Percentiles rank a stretch among this genome's conserved stretches.
phyloP scores from a whole-genome alignment of 768 basidiomycete species.

The Cyathus striatus region DNA sequence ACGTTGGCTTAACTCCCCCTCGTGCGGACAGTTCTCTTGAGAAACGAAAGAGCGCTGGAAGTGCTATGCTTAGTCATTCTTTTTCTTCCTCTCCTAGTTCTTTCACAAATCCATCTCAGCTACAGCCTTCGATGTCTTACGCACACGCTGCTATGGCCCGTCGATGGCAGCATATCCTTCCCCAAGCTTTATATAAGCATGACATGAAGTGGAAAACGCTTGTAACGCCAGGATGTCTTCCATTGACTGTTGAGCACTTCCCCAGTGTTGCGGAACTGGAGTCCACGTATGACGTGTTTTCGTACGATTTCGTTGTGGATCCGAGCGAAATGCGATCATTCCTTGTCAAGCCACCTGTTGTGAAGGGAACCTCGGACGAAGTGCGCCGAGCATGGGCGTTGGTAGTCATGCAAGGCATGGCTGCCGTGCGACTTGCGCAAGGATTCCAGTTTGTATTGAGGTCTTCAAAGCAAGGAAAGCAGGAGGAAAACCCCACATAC shows the following conservation, averaged over 20 bases:
- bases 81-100: slow-evolving; percentile 44
- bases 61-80: slow-evolving; percentile 28
- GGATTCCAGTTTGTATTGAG: slow-evolving; percentile 90
- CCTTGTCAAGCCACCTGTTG: slow-evolving; percentile 63
- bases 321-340: slow-evolving; percentile 84
- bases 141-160: slow-evolving; percentile 72
- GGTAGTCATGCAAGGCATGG: slow-evolving; percentile 89
- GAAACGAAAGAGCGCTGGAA: slow-evolving; percentile 50
- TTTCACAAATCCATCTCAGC: slow-evolving; percentile 66
- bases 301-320: slow-evolving; percentile 86
- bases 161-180: slow-evolving; percentile 87
- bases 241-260: slow-evolving; percentile 86
- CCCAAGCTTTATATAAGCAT: slow-evolving; percentile 67
- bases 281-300: slow-evolving; percentile 72
- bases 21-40: slow-evolving; percentile 50
- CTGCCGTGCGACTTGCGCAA: slow-evolving; percentile 84
- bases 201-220: slow-evolving; percentile 92
- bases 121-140: slow-evolving; percentile 50
- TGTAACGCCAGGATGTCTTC: slow-evolving; percentile 81
- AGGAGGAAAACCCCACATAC: slow-evolving; percentile 24
- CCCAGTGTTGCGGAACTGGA: slow-evolving; percentile 74
- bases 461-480: slow-evolving; percentile 22
- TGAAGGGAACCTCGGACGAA: slow-evolving; percentile 47
- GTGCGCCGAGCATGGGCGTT: slow-evolving; percentile 68
- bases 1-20: too few species aligned